Percentiles rank a stretch among this genome's conserved stretches.
Conservation (phyloP, 345 rosid genomes). For the Raphanus raphanistrum region DNA sequence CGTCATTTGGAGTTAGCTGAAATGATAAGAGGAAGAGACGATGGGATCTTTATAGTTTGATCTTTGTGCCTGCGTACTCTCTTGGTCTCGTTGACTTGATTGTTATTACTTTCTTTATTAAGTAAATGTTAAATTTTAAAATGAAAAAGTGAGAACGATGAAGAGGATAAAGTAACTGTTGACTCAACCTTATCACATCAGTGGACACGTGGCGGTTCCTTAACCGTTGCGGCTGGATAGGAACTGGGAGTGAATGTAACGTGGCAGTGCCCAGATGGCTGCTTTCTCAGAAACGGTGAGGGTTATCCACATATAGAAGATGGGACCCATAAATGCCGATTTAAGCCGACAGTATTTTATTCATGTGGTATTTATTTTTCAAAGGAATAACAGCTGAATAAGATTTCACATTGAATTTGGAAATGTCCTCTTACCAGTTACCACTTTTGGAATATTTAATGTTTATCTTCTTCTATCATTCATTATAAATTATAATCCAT, state of each 20-base stretch:
- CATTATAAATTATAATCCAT: background rate
- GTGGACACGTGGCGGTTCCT: slow-evolving; percentile 22
- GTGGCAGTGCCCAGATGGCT: slow-evolving; percentile 35
- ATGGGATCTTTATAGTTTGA: slow-evolving; percentile 31
- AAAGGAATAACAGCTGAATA: background rate
- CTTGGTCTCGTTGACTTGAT: background rate
- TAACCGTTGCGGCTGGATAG: slow-evolving; percentile 33
- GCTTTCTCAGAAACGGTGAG: slow-evolving; percentile 6
- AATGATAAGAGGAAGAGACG: slow-evolving; percentile 17
- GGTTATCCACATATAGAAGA: slow-evolving; percentile 10
- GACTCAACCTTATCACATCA: slow-evolving; percentile 35
- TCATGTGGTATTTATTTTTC: background rate
- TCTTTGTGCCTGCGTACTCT: slow-evolving; percentile 19
- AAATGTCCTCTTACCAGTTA: slow-evolving; percentile 6
- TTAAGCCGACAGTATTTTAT: slow-evolving; percentile 31
- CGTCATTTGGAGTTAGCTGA: slow-evolving; percentile 29
- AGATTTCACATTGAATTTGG: background rate
- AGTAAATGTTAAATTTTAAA: background rate
- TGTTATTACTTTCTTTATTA: background rate
- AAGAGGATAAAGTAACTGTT: slow-evolving; percentile 28
- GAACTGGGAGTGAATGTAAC: slow-evolving; percentile 21
- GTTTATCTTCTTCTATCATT: slow-evolving; percentile 28
- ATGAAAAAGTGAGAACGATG: background rate
- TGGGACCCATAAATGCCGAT: slow-evolving; percentile 28
- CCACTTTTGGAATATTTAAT: slow-evolving; percentile 27